Percentiles rank a stretch among this genome's conserved stretches.
Conservation (phyloP, 768 basidiomycete genomes). For the Ramaria sp. region DNA sequence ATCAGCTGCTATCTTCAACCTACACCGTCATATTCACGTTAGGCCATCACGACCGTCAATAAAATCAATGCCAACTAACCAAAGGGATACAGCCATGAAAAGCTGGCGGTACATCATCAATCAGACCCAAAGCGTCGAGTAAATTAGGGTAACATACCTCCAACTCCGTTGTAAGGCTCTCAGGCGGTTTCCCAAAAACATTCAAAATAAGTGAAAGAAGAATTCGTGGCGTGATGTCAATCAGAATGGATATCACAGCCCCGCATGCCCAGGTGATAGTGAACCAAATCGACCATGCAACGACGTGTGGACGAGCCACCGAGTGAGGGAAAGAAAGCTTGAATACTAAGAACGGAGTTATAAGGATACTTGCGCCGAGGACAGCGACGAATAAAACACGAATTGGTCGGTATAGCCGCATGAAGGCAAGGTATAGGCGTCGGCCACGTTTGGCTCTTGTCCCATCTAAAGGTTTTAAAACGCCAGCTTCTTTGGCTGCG, state of each 20-base stretch:
- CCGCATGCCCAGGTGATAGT: constrained; percentile 54
- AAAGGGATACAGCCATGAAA: constrained; percentile 2
- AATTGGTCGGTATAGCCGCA: constrained; percentile 51
- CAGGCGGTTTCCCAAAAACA: constrained; percentile 49
- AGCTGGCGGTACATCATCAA: not conserved
- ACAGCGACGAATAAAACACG: constrained; percentile 48
- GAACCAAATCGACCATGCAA: constrained; percentile 59
- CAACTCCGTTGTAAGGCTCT: constrained; percentile 55
- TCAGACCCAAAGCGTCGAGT: not conserved
- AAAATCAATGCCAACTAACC: not conserved
- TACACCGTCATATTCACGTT: constrained; percentile 51
- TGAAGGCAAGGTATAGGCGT: constrained; percentile 51
- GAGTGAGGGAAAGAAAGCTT: constrained; percentile 46
- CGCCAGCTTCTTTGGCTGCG: constrained; percentile 38
- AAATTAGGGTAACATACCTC: constrained; percentile 35
- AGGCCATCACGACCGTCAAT: not conserved
- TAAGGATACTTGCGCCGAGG: constrained; percentile 52
- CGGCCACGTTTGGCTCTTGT: constrained; percentile 51
- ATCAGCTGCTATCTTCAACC: constrained; percentile 62
- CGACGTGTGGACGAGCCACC: constrained; percentile 42
- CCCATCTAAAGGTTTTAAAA: constrained; percentile 16
- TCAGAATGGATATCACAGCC: constrained; percentile 50
- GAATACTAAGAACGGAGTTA: constrained; percentile 62
- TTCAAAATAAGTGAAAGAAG: constrained; percentile 39
- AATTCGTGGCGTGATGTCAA: constrained; percentile 50